Percentiles rank a stretch among this genome's conserved stretches.
phyloP scores from a whole-genome alignment of 108 stramenopile genomes.

The Skeletonema potamos region DNA sequence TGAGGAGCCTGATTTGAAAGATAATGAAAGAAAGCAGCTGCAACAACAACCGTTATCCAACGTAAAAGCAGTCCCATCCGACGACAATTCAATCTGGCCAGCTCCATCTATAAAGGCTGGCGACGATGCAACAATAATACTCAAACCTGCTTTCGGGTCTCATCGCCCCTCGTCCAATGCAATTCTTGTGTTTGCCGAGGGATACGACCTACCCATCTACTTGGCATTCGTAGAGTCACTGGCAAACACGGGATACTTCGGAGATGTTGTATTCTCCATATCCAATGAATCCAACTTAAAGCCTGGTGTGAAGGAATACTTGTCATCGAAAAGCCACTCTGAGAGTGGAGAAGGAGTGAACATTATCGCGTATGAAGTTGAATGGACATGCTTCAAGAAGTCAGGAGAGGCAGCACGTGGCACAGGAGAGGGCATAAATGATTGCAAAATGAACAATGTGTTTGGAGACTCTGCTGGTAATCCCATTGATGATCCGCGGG shows the following conservation, averaged over 20 bases:
- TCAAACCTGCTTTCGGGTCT: slow-evolving; percentile 35
- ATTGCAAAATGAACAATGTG: slow-evolving; percentile 41
- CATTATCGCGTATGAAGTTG: slow-evolving; percentile 63
- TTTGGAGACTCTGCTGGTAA: slow-evolving; percentile 52
- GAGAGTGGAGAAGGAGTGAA: slow-evolving; percentile 30
- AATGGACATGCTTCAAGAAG: slow-evolving; percentile 59
- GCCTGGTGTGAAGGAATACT: slow-evolving; percentile 66
- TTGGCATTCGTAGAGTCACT: slow-evolving; percentile 75
- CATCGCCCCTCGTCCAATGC: slow-evolving; percentile 35
- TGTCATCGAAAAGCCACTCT: slow-evolving; percentile 34
- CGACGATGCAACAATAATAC: slow-evolving; percentile 9
- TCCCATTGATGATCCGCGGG: slow-evolving; percentile 61
- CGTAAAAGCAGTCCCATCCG: background rate
- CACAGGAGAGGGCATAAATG: slow-evolving; percentile 15
- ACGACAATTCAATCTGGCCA: background rate
- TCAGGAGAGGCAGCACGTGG: slow-evolving; percentile 34
- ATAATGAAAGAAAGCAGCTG: background rate
- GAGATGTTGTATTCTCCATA: slow-evolving; percentile 79
- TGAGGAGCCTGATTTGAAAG: background rate
- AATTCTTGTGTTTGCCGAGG: slow-evolving; percentile 55
- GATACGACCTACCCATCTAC: slow-evolving; percentile 69
- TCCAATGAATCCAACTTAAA: slow-evolving; percentile 45
- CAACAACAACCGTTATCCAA: background rate
- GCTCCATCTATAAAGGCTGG: background rate
- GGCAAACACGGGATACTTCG: slow-evolving; percentile 55